Conservation (phyloP, 2,329 filamentous ascomycete genomes). For the Colletotrichum echinochloae region DNA sequence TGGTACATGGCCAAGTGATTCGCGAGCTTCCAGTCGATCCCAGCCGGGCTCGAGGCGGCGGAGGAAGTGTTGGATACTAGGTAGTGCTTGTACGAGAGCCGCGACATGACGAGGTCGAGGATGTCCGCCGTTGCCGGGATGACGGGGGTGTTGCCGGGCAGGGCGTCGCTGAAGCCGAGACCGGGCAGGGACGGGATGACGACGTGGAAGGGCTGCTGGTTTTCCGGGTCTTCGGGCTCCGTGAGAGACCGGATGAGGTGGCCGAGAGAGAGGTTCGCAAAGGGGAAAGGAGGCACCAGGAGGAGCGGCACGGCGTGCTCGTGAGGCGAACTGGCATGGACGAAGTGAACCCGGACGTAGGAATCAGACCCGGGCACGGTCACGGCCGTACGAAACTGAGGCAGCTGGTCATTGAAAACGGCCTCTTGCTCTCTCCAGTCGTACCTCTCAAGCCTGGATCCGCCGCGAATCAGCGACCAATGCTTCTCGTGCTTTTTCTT, state of each 20-base stretch:
- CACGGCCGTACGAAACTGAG: slow-evolving; percentile 73
- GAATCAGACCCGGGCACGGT: slow-evolving; percentile 53
- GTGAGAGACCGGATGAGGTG: slow-evolving; percentile 67
- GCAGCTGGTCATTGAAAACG: slow-evolving; percentile 67
- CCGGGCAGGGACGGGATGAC: slow-evolving; percentile 75
- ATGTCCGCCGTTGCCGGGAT: slow-evolving; percentile 65
- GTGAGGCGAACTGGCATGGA: slow-evolving; percentile 68
- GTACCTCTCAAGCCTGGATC: slow-evolving; percentile 71
- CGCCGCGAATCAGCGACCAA: background rate
- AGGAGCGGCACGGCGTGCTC: slow-evolving; percentile 71
- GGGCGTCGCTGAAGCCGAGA: slow-evolving; percentile 74
- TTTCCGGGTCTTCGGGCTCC: slow-evolving; percentile 60
- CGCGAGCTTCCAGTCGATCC: slow-evolving; percentile 65
- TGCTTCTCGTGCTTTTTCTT: background rate
- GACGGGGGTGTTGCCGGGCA: slow-evolving; percentile 62
- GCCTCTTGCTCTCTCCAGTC: slow-evolving; percentile 72
- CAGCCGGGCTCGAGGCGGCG: slow-evolving; percentile 57
- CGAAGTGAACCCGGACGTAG: slow-evolving; percentile 71
- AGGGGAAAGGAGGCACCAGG: slow-evolving; percentile 74
- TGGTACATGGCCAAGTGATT: slow-evolving; percentile 62
- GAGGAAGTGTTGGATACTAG: slow-evolving; percentile 67
- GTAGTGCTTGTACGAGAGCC: slow-evolving; percentile 70
- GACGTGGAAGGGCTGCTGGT: slow-evolving; percentile 70
- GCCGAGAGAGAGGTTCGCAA: slow-evolving; percentile 70
- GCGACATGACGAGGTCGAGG: slow-evolving; percentile 69